These are phyloP conservation scores for Omphalotus guepiniiformis DNA, from an alignment of 768 basidiomycete genomes.

Conservation along the genomic window DNA sequence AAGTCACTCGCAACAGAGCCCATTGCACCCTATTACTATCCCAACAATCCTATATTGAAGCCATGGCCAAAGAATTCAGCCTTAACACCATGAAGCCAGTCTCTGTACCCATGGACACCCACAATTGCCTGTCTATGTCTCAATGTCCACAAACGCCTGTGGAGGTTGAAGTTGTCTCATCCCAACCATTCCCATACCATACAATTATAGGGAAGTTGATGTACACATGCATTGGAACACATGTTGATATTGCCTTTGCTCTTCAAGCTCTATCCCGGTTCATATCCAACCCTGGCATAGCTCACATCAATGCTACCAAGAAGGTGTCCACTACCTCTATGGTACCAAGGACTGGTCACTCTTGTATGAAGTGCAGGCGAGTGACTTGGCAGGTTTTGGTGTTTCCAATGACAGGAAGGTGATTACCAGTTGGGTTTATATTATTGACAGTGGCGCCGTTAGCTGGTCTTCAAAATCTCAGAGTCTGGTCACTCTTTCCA, in stretches of 20 bases:
- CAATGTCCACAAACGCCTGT: conserved; percentile 12
- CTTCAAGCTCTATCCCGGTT: conserved; percentile 22
- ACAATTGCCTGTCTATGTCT: conserved; percentile 7
- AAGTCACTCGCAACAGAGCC: conserved; percentile 14
- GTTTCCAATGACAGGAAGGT: conserved; percentile 23
- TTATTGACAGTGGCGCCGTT: conserved; percentile 26
- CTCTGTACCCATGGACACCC: conserved; percentile 15
- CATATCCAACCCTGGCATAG: conserved; percentile 20
- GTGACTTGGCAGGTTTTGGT: conserved; percentile 16
- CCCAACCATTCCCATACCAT: conserved; percentile 7
- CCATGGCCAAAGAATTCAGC: conserved; percentile 15
- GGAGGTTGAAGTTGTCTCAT: conserved; percentile 4
- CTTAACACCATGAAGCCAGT: conserved; percentile 16
- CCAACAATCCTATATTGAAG: conserved; percentile 23
- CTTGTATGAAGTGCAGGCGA: conserved; percentile 12
- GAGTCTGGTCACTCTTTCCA: conserved; percentile 22
- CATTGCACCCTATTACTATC: conserved; percentile 21
- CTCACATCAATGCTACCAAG: conserved; percentile 23
- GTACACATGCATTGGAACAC: conserved; percentile 20
- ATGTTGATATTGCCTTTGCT: conserved; percentile 24
- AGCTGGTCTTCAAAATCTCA: too few species aligned
- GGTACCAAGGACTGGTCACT: conserved; percentile 15
- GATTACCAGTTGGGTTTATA: conserved; percentile 29
- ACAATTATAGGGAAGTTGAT: conserved; percentile 21
- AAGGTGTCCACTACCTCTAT: conserved; percentile 38